These are phyloP conservation scores for Orbilia ellipsospora DNA, from an alignment of 2,329 filamentous ascomycete genomes.

Conservation along the genomic window DNA sequence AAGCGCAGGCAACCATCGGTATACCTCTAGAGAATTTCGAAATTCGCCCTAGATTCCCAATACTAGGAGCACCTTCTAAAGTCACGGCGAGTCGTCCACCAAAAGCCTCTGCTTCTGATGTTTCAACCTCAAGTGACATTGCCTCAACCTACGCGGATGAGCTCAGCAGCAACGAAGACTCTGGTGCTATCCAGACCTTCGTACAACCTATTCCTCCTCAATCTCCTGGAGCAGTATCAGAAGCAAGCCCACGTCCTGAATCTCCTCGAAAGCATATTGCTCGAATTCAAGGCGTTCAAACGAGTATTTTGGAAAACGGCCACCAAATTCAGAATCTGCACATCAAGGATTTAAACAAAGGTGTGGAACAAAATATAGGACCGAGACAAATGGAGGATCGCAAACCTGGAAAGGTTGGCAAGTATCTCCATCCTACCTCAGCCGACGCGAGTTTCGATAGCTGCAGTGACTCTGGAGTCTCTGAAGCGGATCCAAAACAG, in stretches of 20 bases:
- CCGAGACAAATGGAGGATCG: neutral
- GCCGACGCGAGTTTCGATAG: neutral
- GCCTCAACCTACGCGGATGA: conserved; percentile 1
- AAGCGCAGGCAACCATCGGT: conserved; percentile 7
- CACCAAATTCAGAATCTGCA: neutral
- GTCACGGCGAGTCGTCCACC: neutral
- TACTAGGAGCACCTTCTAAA: neutral
- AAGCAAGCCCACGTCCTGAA: neutral
- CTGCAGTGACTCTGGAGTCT: neutral
- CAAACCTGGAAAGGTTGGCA: neutral
- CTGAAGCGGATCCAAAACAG: neutral
- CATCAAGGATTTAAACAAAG: neutral
- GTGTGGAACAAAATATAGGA: neutral
- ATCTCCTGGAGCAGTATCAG: neutral
- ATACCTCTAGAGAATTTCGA: conserved; percentile 12
- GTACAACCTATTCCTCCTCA: neutral
- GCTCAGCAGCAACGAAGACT: neutral
- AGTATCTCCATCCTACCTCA: neutral
- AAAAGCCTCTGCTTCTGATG: neutral
- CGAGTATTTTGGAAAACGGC: neutral
- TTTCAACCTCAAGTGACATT: neutral
- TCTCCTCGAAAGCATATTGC: neutral
- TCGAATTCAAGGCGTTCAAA: neutral
- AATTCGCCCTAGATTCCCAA: neutral
- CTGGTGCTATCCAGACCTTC: neutral